Percentiles rank a stretch among this genome's conserved stretches.
These are phyloP conservation scores for Apophysomyces variabilis DNA, from an alignment of 371 early-diverging fungal genomes.

Conservation along the genomic window DNA sequence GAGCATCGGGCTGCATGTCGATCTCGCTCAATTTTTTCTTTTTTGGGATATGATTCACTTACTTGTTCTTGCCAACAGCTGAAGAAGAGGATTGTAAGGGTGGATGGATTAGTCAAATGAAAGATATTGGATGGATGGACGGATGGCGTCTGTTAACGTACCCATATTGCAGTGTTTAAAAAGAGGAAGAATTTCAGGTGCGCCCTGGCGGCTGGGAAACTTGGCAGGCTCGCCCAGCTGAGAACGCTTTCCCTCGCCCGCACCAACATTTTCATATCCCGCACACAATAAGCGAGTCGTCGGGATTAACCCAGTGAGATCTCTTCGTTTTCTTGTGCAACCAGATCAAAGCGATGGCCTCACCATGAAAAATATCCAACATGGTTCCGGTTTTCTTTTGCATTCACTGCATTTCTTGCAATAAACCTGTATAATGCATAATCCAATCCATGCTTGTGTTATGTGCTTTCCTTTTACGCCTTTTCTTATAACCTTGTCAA, in stretches of 20 bases:
- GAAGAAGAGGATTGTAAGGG: neutral
- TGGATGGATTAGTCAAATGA: no score
- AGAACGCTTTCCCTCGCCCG: neutral
- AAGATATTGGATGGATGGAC: conserved; percentile 25
- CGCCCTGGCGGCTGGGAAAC: conserved; percentile 6
- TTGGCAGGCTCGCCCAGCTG: neutral
- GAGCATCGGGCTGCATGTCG: neutral
- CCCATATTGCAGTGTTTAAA: conserved; percentile 31
- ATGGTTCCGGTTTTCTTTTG: neutral
- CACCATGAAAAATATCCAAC: neutral
- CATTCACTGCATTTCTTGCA: no score
- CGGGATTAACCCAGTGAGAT: no score
- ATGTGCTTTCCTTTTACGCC: neutral
- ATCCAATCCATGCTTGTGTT: no score
- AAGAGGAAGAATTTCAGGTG: conserved; percentile 13
- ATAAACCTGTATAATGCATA: no score
- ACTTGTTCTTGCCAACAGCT: conserved; percentile 98
- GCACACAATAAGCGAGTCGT: neutral
- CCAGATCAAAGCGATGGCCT: neutral
- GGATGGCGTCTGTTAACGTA: conserved; percentile 31
- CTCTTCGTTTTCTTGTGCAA: neutral
- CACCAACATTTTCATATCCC: neutral
- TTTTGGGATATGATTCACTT: conserved; percentile 30
- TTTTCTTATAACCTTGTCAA: neutral
- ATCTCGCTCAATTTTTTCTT: neutral